phyloP scores from a whole-genome alignment of 192 early-diverging fungal species.

The Backusella tarrabulga region DNA sequence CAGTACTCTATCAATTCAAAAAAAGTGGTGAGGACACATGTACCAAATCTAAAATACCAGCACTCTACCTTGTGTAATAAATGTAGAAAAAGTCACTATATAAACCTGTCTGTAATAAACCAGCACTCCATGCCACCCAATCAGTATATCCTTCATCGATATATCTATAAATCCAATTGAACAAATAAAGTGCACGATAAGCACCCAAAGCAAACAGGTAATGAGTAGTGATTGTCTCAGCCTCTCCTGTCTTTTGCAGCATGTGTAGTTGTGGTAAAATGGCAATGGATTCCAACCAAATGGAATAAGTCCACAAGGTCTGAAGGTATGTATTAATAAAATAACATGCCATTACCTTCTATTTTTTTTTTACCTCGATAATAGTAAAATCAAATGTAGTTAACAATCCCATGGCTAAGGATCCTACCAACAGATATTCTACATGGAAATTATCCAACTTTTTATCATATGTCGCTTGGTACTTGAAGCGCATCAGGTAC shows the following conservation, averaged over 20 bases:
- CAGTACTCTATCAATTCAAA: slow-evolving; percentile 52
- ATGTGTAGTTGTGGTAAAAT: slow-evolving; percentile 99
- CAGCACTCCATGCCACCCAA: slow-evolving; percentile 86
- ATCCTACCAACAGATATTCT: slow-evolving; percentile 79
- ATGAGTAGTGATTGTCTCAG: slow-evolving; percentile 98
- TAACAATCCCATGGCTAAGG: slow-evolving; percentile 67
- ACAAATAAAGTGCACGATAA: slow-evolving; percentile 82
- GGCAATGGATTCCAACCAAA: slow-evolving; percentile 94
- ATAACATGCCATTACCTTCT: slow-evolving; percentile 42
- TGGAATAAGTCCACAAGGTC: slow-evolving; percentile 95
- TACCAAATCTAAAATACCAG: neutral
- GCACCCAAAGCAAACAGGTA: slow-evolving; percentile 97
- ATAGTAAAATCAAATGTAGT: slow-evolving; percentile 72
- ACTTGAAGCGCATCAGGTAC: slow-evolving; percentile 83
- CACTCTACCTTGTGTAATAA: slow-evolving; percentile 74
- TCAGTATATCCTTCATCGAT: slow-evolving; percentile 45
- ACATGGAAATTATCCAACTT: slow-evolving; percentile 88
- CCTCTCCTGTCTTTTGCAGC: slow-evolving; percentile 93
- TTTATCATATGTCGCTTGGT: slow-evolving; percentile 92
- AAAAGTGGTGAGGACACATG: neutral
- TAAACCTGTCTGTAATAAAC: slow-evolving; percentile 90
- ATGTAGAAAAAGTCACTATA: slow-evolving; percentile 99
- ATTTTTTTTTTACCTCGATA: slow-evolving; percentile 57
- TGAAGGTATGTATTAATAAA: slow-evolving; percentile 30
- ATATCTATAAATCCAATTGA: slow-evolving; percentile 97